Evolutionary conservation across 352 stramenopile genomes (phyloP), one percentile per base, ranked within the genome.

Genomic region (Globisporangium echinulatum): DNA sequence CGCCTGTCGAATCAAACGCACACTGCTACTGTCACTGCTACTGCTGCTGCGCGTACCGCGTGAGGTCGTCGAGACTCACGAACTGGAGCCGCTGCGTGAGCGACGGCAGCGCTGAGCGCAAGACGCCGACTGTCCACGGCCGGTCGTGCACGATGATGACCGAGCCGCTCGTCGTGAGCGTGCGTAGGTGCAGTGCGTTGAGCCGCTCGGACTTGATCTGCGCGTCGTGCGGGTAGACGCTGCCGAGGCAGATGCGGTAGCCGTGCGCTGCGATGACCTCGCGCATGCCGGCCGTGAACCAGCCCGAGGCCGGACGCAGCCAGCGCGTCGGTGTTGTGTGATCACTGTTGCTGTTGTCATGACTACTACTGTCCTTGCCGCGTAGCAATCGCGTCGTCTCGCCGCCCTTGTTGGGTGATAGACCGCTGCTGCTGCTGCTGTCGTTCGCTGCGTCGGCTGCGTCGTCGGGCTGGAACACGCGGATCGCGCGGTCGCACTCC

Each of bases 111-210:
- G 78, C 79, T 11, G 71, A 67, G 36, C 57, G 72, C 54, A 95
- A 58, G 36, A 95, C 85, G 13, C 77, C 80, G 7, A 92, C 73
- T 5, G 83, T 93, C 85, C 85, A 95, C 15, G 70, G 62, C 38
- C 85, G 83, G 53, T 95, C 85, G 52, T 95, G 85, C 33, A 95
- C 79, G 42, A 95, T 92, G 57, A 95, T 80, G 14, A 95, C 76
- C 2, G 82, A 87, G 39, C 85, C 85, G 36, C 71, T 78, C n/a
- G 62, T 66, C 7, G 85, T 93, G 33, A 79, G 72, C 38, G 61
- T 49, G 11, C 68, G 67, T 50, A 94, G 59, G 52, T 87, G 63
- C 51, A 85, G 64, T 38, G 84, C 75, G 48, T 94, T 94, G 25
- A 94, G 38, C 2, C 60, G 56, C 62, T 88, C 75, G 1, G 70